Conservation (phyloP, 345 rosid species). For the Schrenkiella parvula region DNA sequence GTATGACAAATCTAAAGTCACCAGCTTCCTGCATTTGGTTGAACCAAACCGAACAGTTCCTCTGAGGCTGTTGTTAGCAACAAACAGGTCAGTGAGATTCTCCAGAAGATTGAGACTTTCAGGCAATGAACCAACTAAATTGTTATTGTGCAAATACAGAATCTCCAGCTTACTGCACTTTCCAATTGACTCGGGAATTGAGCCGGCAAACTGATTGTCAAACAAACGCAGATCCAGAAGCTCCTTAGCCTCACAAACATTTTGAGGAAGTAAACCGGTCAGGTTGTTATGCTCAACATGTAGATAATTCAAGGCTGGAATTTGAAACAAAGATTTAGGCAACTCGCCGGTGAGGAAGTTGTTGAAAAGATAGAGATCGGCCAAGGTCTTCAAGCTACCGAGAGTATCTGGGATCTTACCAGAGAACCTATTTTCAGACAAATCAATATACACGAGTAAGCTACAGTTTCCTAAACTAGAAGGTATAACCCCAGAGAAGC, state of each 20-base stretch:
- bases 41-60: slow-evolving; percentile 54
- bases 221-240: slow-evolving; percentile 36
- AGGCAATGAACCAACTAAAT: slow-evolving; percentile 58
- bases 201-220: slow-evolving; percentile 51
- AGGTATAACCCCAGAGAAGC: slow-evolving; percentile 52
- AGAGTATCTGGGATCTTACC: slow-evolving; percentile 48
- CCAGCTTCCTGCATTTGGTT: slow-evolving; percentile 45
- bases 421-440: slow-evolving; percentile 49
- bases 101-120: slow-evolving; percentile 46
- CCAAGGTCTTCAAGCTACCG: slow-evolving; percentile 37
- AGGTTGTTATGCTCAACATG: slow-evolving; percentile 49
- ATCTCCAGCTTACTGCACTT: slow-evolving; percentile 46
- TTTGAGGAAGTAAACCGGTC: slow-evolving; percentile 50
- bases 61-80: slow-evolving; percentile 40
- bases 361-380: slow-evolving; percentile 34
- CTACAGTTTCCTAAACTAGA: slow-evolving; percentile 46
- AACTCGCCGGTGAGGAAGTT: slow-evolving; percentile 53
- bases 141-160: slow-evolving; percentile 46
- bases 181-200: slow-evolving; percentile 60
- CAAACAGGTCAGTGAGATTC: slow-evolving; percentile 45
- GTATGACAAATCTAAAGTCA: slow-evolving; percentile 45
- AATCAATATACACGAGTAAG: slow-evolving; percentile 43
- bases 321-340: slow-evolving; percentile 48
- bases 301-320: slow-evolving; percentile 33
- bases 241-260: slow-evolving; percentile 49